Base-by-base conservation (phyloP, 108 stramenopile species). In the Skeletonema potamos region DNA sequence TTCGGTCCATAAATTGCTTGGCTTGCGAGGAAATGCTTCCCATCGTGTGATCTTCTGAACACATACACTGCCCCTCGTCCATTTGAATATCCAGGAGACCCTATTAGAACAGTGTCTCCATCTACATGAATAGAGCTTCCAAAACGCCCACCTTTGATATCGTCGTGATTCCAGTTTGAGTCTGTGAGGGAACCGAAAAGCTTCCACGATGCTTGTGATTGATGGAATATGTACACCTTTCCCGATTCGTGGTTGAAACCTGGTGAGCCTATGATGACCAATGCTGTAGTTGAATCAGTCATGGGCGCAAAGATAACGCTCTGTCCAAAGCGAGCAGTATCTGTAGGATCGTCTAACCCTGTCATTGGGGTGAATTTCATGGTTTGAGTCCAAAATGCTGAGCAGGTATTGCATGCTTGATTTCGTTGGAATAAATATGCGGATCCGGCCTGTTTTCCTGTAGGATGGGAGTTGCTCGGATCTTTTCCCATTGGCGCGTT, bases 361-460 rank as follows among this genome's bases (percentile, higher is more conserved):
- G 73, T 59, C 41, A 81, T 36, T 28, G 79, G 76, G 18, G 75
- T 77, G 30, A 84, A 61, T 36, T 81, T 84, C 55, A 15, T 43
- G 17, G 39, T 22, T 64, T 81, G 48, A 11, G 15, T 54, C 84
- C 84, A 84, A 57, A 3, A 46, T 30, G 71, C 54, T 22, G 26
- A 10, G 43, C 83, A 84, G 44, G 37, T 62, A 27, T 37, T 27
- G 70, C 83, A 84, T 9, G 62, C 27, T 29, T 51, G 22, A 51
- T 62, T n/a, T 55, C 70, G 54, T 65, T 76, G 24, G 54, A 64
- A 84, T 33, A 81, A 41, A 63, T 84, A 84, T 18, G 54, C 83
- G 11, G 77, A 58, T 2, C 83, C 83, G 17, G 75, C 54, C 63
- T 84, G 79, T 6, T 68, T 66, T 37, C 83, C 83, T 56, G 73